Evolutionary conservation across 495 filamentous ascomycete species (phyloP).

Genomic region (Penicillium coffeae): DNA sequence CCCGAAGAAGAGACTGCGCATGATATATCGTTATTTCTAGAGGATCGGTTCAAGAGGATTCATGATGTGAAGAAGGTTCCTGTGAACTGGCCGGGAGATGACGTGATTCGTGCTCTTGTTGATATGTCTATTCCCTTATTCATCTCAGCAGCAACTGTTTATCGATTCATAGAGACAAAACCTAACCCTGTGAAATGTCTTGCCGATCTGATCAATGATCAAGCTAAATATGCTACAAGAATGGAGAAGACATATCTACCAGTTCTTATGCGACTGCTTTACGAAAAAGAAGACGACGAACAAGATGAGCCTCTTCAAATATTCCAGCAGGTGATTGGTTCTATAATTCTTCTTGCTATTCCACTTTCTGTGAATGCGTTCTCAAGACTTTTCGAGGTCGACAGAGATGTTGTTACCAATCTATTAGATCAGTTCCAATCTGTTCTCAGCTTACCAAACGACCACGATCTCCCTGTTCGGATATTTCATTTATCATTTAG

Average conservation of each 20-base stretch:
- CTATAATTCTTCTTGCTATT: constrained; percentile 2
- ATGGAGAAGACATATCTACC: constrained; percentile 4
- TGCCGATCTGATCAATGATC: background rate
- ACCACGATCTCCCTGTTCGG: background rate
- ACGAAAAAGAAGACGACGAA: background rate
- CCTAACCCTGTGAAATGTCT: background rate
- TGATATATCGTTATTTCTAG: background rate
- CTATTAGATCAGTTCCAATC: background rate
- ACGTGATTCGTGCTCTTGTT: background rate
- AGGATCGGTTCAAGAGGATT: background rate
- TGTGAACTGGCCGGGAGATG: background rate
- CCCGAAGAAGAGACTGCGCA: background rate
- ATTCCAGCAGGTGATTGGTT: background rate
- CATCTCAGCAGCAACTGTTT: background rate
- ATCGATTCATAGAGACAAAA: background rate
- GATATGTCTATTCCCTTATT: background rate
- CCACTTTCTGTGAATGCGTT: constrained; percentile 2
- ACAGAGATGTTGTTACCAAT: background rate
- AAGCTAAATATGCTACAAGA: background rate
- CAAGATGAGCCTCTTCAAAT: background rate
- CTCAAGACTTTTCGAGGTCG: background rate
- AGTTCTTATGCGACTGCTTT: background rate
- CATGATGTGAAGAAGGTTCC: background rate
- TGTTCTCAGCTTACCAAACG: background rate
- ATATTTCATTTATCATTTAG: constrained; percentile 6